Percentiles rank a stretch among this genome's conserved stretches.
phyloP scores from a whole-genome alignment of 805 yeast species.

The Cyberlindnera veronae region DNA sequence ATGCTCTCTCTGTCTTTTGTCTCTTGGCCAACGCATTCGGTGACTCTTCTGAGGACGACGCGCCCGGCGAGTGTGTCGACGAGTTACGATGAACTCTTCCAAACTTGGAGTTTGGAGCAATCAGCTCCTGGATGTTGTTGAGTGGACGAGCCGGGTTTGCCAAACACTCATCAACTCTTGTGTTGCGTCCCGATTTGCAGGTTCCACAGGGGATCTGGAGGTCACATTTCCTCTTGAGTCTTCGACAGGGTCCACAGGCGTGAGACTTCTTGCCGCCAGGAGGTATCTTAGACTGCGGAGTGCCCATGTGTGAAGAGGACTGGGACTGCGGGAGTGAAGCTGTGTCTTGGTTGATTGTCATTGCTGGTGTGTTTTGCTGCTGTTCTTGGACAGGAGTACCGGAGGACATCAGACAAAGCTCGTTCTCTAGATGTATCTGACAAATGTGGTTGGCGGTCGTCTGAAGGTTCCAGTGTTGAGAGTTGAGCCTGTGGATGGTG shows the following conservation, averaged over 20 bases:
- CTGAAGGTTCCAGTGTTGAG: no score
- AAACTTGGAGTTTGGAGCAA: conserved; percentile 23
- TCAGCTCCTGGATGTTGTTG: conserved; percentile 21
- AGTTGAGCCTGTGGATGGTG: no score
- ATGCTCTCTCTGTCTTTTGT: conserved; percentile 4
- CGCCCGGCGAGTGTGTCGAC: conserved; percentile 7
- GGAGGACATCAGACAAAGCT: neutral
- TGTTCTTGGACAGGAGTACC: conserved; percentile 5
- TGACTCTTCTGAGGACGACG: conserved; percentile 7
- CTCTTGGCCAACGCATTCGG: conserved; percentile 5
- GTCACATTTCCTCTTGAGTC: conserved; percentile 28
- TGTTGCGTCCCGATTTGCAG: conserved; percentile 25
- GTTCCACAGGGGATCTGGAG: conserved; percentile 28
- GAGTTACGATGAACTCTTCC: conserved; percentile 17
- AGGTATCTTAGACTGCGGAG: neutral
- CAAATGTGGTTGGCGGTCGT: no score
- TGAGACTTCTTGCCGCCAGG: conserved; percentile 25
- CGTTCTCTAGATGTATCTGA: no score
- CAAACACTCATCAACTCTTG: conserved; percentile 25
- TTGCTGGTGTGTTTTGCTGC: conserved; percentile 3
- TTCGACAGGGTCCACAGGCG: conserved; percentile 30
- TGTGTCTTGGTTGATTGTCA: neutral
- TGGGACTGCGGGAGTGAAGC: neutral
- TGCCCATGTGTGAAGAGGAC: neutral
- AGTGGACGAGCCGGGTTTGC: conserved; percentile 27